phyloP scores from a whole-genome alignment of 768 basidiomycete species.

The Russula foetens region DNA sequence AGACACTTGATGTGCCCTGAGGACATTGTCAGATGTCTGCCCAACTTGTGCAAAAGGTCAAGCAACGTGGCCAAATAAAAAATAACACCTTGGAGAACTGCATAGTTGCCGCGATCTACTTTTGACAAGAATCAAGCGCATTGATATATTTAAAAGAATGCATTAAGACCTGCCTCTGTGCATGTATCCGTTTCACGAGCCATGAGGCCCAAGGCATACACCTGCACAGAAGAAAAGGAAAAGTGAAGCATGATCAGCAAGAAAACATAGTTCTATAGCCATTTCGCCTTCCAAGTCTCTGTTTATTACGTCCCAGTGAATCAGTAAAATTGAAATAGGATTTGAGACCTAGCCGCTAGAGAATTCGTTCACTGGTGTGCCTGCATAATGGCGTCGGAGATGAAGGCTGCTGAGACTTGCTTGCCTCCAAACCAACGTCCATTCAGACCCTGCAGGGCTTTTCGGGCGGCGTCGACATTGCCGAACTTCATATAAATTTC shows the following conservation, averaged over 20 bases:
- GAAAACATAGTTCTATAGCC: conserved; percentile 20
- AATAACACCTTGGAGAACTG: conserved; percentile 10
- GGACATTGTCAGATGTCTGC: conserved; percentile 1
- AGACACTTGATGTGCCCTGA: conserved; percentile 2
- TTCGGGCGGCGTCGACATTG: conserved; percentile 66
- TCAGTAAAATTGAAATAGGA: conserved; percentile 19
- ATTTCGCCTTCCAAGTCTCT: conserved; percentile 14
- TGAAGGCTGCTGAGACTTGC: conserved; percentile 80
- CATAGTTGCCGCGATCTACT: conserved; percentile 13
- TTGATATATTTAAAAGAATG: conserved; percentile 18
- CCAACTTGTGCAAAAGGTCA: conserved; percentile 1
- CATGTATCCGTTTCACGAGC: conserved; percentile 17
- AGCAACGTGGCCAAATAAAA: conserved; percentile 1
- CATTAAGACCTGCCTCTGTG: conserved; percentile 20
- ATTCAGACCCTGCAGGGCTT: conserved; percentile 83
- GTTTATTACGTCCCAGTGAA: conserved; percentile 14
- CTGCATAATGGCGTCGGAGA: conserved; percentile 91
- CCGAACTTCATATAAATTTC: conserved; percentile 96
- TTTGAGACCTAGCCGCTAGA: conserved; percentile 16
- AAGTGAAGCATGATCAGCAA: conserved; percentile 17
- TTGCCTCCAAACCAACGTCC: conserved; percentile 96
- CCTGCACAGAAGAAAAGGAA: conserved; percentile 19
- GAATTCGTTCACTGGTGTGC: conserved; percentile 58
- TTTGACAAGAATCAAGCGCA: conserved; percentile 18
- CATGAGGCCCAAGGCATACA: conserved; percentile 16